A percentile compares a stretch with the other conserved stretches of the same genome.
Evolutionary conservation across 148 eudicot genomes (phyloP).

Genomic region (Fagopyrum esculentum): DNA sequence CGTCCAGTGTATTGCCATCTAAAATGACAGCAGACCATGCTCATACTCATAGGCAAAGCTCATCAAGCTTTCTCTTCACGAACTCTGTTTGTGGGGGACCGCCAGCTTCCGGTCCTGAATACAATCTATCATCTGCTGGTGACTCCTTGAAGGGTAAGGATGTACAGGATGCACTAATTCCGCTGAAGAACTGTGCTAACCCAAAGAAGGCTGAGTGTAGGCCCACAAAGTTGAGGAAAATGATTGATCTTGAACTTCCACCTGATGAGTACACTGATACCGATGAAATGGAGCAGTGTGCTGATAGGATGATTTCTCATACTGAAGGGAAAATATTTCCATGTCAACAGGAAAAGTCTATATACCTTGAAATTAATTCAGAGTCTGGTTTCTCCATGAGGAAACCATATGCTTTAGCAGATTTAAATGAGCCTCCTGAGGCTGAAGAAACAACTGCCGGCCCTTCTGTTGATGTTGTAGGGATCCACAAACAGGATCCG

Average conservation of each 20-base stretch:
- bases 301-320: conserved; percentile 15
- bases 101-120: conserved; percentile 25
- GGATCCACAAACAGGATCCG: conserved; percentile 27
- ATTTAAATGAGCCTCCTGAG: conserved; percentile 69
- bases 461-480: background rate
- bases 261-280: conserved; percentile 62
- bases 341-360: conserved; percentile 22
- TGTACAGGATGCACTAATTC: conserved; percentile 21
- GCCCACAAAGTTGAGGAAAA: conserved; percentile 63
- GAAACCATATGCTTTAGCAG: conserved; percentile 37
- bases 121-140: conserved; percentile 31
- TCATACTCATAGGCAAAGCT: conserved; percentile 41
- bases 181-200: conserved; percentile 29
- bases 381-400: background rate
- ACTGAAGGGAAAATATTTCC: conserved; percentile 19
- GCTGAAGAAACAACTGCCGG: conserved; percentile 34
- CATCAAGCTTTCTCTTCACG: conserved; percentile 30
- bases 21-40: conserved; percentile 38
- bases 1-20: conserved; percentile 51
- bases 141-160: conserved; percentile 29
- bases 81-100: conserved; percentile 28
- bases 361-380: background rate
- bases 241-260: conserved; percentile 73
- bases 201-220: conserved; percentile 59
- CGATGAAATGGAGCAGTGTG: conserved; percentile 43